Percentiles rank a stretch among this genome's conserved stretches.
These are phyloP conservation scores for Parsonsia alboflavescens DNA, from an alignment of 257 asterid species.

Conservation along the genomic window DNA sequence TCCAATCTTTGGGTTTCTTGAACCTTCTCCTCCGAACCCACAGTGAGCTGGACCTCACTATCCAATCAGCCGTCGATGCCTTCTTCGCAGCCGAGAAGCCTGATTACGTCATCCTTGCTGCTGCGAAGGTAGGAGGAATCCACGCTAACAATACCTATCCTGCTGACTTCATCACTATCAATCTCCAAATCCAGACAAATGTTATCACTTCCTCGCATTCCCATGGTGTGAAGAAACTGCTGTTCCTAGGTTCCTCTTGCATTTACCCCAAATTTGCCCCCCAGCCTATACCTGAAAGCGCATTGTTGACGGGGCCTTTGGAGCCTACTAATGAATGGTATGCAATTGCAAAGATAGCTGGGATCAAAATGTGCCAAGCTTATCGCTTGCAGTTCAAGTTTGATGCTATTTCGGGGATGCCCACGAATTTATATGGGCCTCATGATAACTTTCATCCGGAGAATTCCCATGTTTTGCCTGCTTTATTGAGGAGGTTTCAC, in stretches of 20 bases:
- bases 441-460: slow-evolving; percentile 87
- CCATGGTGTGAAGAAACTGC: slow-evolving; percentile 50
- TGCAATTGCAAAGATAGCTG: slow-evolving; percentile 85
- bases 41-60: slow-evolving; percentile 80
- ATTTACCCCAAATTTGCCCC: slow-evolving; percentile 94
- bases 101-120: slow-evolving; percentile 70
- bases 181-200: slow-evolving; percentile 89
- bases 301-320: slow-evolving; percentile 69
- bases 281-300: slow-evolving; percentile 85
- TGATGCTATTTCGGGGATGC: slow-evolving; percentile 86
- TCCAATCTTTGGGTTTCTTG: slow-evolving; percentile 44
- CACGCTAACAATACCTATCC: slow-evolving; percentile 88
- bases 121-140: slow-evolving; percentile 96
- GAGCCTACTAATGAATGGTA: slow-evolving; percentile 95
- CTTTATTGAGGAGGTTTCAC: slow-evolving; percentile 72
- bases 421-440: slow-evolving; percentile 74
- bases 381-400: slow-evolving; percentile 64
- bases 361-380: slow-evolving; percentile 89
- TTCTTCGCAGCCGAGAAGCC: slow-evolving; percentile 64
- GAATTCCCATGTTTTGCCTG: slow-evolving; percentile 93
- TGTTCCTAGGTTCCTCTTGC: slow-evolving; percentile 91
- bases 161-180: slow-evolving; percentile 88
- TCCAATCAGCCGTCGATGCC: slow-evolving; percentile 70
- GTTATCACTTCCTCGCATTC: slow-evolving; percentile 65
- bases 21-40: slow-evolving; percentile 84